Conservation (phyloP, 345 rosid species). For the Lepidium didymum region DNA sequence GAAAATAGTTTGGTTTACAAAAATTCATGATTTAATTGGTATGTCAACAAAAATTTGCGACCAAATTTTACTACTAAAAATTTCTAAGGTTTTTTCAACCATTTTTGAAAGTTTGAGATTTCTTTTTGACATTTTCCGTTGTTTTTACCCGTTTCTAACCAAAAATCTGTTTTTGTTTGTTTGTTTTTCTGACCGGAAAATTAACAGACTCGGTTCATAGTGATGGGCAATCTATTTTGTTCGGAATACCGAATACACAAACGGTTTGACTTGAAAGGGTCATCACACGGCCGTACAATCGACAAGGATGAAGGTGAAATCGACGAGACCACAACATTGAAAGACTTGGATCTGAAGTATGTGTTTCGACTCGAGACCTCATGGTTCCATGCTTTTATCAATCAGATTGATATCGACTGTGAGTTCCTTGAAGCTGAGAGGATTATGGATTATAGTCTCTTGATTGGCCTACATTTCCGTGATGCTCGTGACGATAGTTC, state of each 20-base stretch:
- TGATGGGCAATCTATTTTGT: slow-evolving; percentile 66
- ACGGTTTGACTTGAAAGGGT: slow-evolving; percentile 67
- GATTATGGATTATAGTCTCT: slow-evolving; percentile 69
- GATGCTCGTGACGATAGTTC: slow-evolving; percentile 32
- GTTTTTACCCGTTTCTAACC: no score
- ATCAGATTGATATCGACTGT: slow-evolving; percentile 61
- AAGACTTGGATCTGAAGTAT: slow-evolving; percentile 66
- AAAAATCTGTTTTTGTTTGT: background rate
- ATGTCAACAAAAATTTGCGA: no score
- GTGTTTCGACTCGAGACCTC: slow-evolving; percentile 44
- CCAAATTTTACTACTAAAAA: no score
- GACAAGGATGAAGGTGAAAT: slow-evolving; percentile 47
- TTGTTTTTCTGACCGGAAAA: background rate
- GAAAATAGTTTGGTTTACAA: no score
- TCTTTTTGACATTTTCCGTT: no score
- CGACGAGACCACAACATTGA: slow-evolving; percentile 60
- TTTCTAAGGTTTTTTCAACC: no score
- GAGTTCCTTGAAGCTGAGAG: slow-evolving; percentile 64
- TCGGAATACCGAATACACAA: slow-evolving; percentile 58
- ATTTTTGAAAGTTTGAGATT: no score
- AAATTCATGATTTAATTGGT: no score
- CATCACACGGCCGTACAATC: slow-evolving; percentile 61
- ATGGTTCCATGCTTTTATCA: slow-evolving; percentile 54
- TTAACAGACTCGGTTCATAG: slow-evolving; percentile 52
- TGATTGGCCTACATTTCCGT: slow-evolving; percentile 60